Base-by-base conservation (phyloP, 768 basidiomycete genomes). In the Xerocomellus amylosporus region DNA sequence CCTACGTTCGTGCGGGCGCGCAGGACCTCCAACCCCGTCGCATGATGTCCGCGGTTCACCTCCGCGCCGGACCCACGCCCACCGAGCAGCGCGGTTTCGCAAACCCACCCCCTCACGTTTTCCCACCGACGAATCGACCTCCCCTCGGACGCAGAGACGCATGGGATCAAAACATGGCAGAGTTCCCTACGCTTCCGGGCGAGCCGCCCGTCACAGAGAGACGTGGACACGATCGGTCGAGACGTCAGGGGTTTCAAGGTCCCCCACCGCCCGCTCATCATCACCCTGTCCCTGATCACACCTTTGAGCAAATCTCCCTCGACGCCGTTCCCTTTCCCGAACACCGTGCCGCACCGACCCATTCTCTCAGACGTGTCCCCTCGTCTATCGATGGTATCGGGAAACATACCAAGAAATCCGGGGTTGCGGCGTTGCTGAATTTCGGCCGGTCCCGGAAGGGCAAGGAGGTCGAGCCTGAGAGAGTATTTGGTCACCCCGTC, bases 401-500 rank as follows among this genome's bases (percentile, higher is more conserved):
- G 51, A 49, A 30, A 14, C 40, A 38, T 8, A 17, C 60, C 44
- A 51, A 39, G 10, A 48, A 40, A 36, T 53, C 55, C 8, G 26
- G 51, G 3, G 46, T 55, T 15, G 39, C 38, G 4, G 41, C 57
- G 19, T n/a, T 67, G 9, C 38, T 60, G 33, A 52, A 54, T 14
- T 20, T 34, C 8, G 44, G 49, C 12, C 46, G 28, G 38, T 37
- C 34, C 9, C 50, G 38, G 26, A 60, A 51, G 42, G 46, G 6
- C 34, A 51, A 49, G n/a, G 44, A 50, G 19, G 13, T 6, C 9
- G 49, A 45, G 22, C 39, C 44, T 2, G 54, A 53, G 41, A 55
- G 26, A 38, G 17, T 58, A 4, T 63, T 69, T 26, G 63, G 61
- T 37, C 63, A 67, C 19, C n/a, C 53, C 6, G 47, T 49, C 22